phyloP scores from a whole-genome alignment of 148 eudicot genomes.

The Persicaria maculosa region DNA sequence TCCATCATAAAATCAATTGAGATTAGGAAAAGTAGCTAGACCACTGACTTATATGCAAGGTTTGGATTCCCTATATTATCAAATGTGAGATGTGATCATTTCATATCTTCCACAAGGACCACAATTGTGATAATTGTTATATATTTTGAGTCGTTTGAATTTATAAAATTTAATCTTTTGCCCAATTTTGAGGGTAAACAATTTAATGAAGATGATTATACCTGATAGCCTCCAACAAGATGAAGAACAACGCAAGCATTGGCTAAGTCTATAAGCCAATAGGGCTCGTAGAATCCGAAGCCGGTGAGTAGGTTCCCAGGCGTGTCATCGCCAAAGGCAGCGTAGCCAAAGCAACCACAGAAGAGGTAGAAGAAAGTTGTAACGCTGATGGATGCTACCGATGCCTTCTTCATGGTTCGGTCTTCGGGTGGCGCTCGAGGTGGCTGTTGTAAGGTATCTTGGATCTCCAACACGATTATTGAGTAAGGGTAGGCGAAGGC shows the following conservation, averaged over 20 bases:
- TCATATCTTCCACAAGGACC: no score
- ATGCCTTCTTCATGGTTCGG: conserved; percentile 67
- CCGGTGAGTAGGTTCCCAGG: conserved; percentile 92
- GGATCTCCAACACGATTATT: conserved; percentile 41
- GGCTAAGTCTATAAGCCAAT: conserved; percentile 77
- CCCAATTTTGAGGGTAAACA: background rate
- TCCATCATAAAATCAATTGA: no score
- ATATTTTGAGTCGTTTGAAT: no score
- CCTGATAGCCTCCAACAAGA: conserved; percentile 87
- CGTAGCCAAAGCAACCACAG: conserved; percentile 90
- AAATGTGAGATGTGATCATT: no score
- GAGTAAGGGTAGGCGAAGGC: conserved; percentile 51
- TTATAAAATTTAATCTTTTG: background rate
- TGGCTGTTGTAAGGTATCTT: conserved; percentile 13
- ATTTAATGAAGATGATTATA: conserved; percentile 9
- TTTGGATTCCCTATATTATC: no score
- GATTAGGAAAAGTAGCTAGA: no score
- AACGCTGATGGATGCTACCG: conserved; percentile 31
- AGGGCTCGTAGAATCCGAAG: conserved; percentile 79
- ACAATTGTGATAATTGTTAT: no score
- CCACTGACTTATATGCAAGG: no score
- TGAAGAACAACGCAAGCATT: conserved; percentile 79
- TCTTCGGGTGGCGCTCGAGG: conserved; percentile 33
- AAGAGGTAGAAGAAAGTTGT: conserved; percentile 73
- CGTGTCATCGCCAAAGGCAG: conserved; percentile 69